phyloP scores from a whole-genome alignment of 2,329 filamentous ascomycete species.

The Sodiomyces alkalinus region DNA sequence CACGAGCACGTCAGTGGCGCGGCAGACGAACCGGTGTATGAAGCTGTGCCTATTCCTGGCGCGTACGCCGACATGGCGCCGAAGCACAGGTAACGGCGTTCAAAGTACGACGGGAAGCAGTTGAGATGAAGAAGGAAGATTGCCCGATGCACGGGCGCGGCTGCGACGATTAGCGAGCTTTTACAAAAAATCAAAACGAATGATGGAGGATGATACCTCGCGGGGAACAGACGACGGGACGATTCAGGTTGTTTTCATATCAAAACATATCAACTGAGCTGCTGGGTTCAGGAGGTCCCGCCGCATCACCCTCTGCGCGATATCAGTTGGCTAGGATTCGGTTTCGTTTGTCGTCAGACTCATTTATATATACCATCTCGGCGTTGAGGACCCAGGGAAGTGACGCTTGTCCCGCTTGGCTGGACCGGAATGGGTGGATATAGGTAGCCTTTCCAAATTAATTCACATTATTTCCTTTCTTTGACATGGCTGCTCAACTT shows the following conservation, averaged over 20 bases:
- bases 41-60: constrained; percentile 73
- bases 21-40: constrained; percentile 73
- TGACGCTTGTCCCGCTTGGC: neutral
- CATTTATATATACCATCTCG: constrained; percentile 10
- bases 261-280: too few species aligned
- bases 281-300: too few species aligned
- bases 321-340: too few species aligned
- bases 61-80: constrained; percentile 54
- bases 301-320: too few species aligned
- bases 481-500: too few species aligned
- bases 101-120: too few species aligned
- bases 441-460: neutral
- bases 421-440: neutral
- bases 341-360: too few species aligned
- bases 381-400: constrained; percentile 7
- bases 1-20: constrained; percentile 54
- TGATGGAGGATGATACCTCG: neutral
- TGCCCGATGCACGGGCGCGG: constrained; percentile 3
- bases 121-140: constrained; percentile 10
- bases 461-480: too few species aligned
- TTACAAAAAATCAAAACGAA: constrained; percentile 2
- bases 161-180: neutral
- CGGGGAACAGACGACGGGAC: too few species aligned
- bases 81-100: constrained; percentile 1
- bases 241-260: too few species aligned